Conservation (phyloP, 1,284 basidiomycete species). For the Marasmius oreades region DNA sequence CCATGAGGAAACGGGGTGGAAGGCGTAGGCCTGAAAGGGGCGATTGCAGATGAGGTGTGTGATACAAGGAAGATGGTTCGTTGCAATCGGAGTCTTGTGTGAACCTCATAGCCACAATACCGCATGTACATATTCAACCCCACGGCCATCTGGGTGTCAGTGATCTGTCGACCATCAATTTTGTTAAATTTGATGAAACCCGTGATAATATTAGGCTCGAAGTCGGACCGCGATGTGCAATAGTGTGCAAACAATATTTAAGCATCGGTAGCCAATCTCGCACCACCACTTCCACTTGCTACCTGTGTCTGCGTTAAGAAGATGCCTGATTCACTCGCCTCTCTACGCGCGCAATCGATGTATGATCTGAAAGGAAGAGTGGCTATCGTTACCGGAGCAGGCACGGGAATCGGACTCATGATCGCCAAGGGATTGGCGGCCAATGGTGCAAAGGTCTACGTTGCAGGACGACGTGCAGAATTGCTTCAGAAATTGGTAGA, state of each 20-base stretch:
- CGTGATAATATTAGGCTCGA: too few relatives aligned
- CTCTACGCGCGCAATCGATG: constrained; percentile 34
- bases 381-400: constrained; percentile 77
- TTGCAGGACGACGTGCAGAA: constrained; percentile 63
- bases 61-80: not conserved
- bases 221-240: too few relatives aligned
- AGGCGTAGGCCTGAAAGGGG: not conserved
- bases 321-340: not conserved
- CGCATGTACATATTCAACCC: too few relatives aligned
- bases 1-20: not conserved
- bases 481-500: constrained; percentile 55
- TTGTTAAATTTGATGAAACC: too few relatives aligned
- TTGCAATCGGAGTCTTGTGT: not conserved
- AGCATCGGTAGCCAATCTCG: too few relatives aligned
- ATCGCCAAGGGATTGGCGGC: constrained; percentile 72
- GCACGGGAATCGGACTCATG: constrained; percentile 77
- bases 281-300: not conserved
- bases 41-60: not conserved
- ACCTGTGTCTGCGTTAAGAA: too few relatives aligned
- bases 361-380: constrained; percentile 59
- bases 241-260: too few relatives aligned
- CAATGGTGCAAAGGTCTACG: constrained; percentile 81
- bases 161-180: too few relatives aligned
- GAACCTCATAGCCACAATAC: too few relatives aligned
- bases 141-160: too few relatives aligned